A percentile compares a stretch with the other conserved stretches of the same genome.
phyloP scores from a whole-genome alignment of 768 basidiomycete species.

The Hypsizygus marmoreus region DNA sequence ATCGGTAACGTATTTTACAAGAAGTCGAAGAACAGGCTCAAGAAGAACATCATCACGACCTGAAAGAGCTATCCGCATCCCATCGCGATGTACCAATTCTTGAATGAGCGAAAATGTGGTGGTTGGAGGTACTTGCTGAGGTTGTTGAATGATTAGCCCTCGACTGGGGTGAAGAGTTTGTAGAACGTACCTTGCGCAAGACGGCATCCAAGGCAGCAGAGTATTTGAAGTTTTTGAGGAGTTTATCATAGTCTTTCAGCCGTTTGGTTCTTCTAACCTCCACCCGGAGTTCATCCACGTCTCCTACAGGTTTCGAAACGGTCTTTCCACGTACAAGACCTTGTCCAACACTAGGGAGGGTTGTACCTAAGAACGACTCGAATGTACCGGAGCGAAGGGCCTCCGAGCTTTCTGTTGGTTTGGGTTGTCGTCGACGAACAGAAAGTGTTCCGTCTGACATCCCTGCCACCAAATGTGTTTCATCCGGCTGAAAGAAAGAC shows the following conservation, averaged over 20 bases:
- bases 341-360: constrained; percentile 56
- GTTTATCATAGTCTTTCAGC: constrained; percentile 84
- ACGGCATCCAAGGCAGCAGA: constrained; percentile 93
- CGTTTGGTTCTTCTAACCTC: constrained; percentile 70
- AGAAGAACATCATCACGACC: constrained; percentile 93
- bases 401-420: constrained; percentile 54
- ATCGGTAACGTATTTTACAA: constrained; percentile 84
- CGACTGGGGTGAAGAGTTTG: neutral
- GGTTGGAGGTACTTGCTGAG: constrained; percentile 78
- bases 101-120: constrained; percentile 90
- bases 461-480: constrained; percentile 95
- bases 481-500: constrained; percentile 70
- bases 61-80: constrained; percentile 79
- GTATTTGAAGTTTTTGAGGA: constrained; percentile 92
- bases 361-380: constrained; percentile 64
- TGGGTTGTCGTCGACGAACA: constrained; percentile 85
- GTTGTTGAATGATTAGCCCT: constrained; percentile 4
- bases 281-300: constrained; percentile 76
- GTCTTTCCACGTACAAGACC: constrained; percentile 46
- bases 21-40: constrained; percentile 85
- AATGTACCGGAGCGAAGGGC: constrained; percentile 56
- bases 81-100: constrained; percentile 92
- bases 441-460: constrained; percentile 98
- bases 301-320: constrained; percentile 53
- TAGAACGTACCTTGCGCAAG: constrained; percentile 66